These are phyloP conservation scores for Aphanomyces euteiches DNA, from an alignment of 352 stramenopile genomes.

Conservation along the genomic window DNA sequence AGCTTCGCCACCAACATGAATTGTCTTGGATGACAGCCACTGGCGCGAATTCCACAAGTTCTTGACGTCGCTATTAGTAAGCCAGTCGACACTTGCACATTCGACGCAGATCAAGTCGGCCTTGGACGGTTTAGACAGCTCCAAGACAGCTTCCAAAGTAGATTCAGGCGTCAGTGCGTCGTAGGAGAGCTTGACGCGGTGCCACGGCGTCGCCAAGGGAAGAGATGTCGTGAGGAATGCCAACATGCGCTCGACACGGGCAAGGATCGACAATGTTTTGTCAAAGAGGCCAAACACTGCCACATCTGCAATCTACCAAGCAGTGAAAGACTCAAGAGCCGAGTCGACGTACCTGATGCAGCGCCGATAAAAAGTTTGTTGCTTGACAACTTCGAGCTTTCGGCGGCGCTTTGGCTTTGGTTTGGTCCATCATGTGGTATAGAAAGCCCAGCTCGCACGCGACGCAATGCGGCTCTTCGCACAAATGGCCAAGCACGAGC, in stretches of 20 bases:
- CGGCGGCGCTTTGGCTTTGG: not conserved
- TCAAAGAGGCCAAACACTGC: conserved; percentile 24
- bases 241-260: conserved; percentile 20
- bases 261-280: conserved; percentile 21
- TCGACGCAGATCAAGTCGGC: not conserved
- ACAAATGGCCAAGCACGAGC: conserved; percentile 16
- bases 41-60: conserved; percentile 8
- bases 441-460: conserved; percentile 31
- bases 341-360: conserved; percentile 15
- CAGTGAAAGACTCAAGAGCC: not conserved
- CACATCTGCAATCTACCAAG: conserved; percentile 4
- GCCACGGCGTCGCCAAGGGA: not conserved
- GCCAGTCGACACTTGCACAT: conserved; percentile 1
- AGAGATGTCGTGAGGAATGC: conserved; percentile 4
- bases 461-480: conserved; percentile 11
- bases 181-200: conserved; percentile 8
- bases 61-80: conserved; percentile 12
- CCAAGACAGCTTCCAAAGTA: not conserved
- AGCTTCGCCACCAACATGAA: not conserved
- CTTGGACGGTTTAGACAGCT: too few species aligned
- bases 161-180: not conserved
- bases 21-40: not conserved
- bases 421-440: conserved; percentile 32
- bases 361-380: conserved; percentile 27
- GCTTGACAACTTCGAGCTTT: conserved; percentile 23